Percentiles rank a stretch among this genome's conserved stretches.
Conservation (phyloP, 345 rosid species). For the Ricinus communis region DNA sequence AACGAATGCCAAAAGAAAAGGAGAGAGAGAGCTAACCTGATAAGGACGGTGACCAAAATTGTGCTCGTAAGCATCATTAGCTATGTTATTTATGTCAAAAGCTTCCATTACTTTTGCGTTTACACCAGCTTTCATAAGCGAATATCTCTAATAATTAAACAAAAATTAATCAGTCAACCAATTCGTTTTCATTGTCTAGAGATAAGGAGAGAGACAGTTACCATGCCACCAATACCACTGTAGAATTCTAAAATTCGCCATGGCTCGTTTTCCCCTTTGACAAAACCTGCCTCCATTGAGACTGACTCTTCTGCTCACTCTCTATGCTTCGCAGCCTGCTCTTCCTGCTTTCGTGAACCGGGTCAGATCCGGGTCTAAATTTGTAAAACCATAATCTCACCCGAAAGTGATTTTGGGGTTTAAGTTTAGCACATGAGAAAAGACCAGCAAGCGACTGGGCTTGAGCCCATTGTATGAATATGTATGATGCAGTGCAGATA, state of each 20-base stretch:
- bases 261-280: conserved; percentile 38
- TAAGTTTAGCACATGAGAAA: too few species aligned
- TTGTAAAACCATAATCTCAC: too few species aligned
- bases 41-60: conserved; percentile 86
- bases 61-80: conserved; percentile 86
- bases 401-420: too few species aligned
- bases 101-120: conserved; percentile 67
- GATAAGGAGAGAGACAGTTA: conserved; percentile 22
- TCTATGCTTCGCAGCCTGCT: too few species aligned
- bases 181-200: neutral
- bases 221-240: conserved; percentile 94
- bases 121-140: conserved; percentile 59
- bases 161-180: neutral
- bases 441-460: too few species aligned
- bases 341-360: too few species aligned
- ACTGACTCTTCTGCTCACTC: neutral
- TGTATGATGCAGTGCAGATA: too few species aligned
- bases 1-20: too few species aligned
- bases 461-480: too few species aligned
- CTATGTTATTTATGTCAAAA: conserved; percentile 81
- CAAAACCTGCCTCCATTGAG: conserved; percentile 12
- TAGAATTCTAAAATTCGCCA: conserved; percentile 90
- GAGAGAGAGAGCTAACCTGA: conserved; percentile 53
- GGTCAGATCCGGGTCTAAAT: too few species aligned
- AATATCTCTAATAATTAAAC: conserved; percentile 58